Base-by-base conservation (phyloP, 2,329 filamentous ascomycete species). In the Sphaerulina vaccinii region DNA sequence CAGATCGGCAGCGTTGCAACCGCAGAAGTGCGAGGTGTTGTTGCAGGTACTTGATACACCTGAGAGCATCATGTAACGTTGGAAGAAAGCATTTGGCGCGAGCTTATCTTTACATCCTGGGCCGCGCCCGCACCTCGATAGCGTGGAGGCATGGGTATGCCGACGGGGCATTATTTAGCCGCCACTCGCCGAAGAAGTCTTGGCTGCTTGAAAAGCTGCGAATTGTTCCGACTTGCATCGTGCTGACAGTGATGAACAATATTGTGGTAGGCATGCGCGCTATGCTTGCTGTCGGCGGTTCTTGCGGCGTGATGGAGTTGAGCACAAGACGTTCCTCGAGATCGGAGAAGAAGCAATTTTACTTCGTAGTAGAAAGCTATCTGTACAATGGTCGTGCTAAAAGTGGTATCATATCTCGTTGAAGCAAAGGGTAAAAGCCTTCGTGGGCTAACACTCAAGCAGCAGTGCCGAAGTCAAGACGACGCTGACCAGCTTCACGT, bases 401-500 rank as follows among this genome's bases (percentile, higher is more conserved):
- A 37, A 39, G 37, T 39, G 37, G 9, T 39, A 39, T 39, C 37
- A 22, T 39, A 22, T 10, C 11, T 40, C 27, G 27, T 40, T n/a
- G 37, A 24, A 40, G n/a, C 18, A 27, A 33, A 49, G 19, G 22
- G 19, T 15, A 33, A 37, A 18, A 19, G 27, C 15, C 36, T 22
- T 29, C 36, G 22, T 22, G 10, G 10, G 5, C 29, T 21, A 18
- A 43, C 22, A 51, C 8, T 32, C 27, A 6, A 10, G 27, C 4
- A 32, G 41, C 41, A 5, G 33, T 21, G 18, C 52, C 42, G 36
- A 54, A 54, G 5, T 54, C 33, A 18, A 54, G 47, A 13, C 46
- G n/a, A 23, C 24, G 32, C 32, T 54, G 52, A 18, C 47, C 52
- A 2, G 52, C 36, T 15, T 51, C 52, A 9, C 52, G 47, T 29